Base-by-base conservation (phyloP, 2,329 filamentous ascomycete species). In the Alternaria conjuncta region DNA sequence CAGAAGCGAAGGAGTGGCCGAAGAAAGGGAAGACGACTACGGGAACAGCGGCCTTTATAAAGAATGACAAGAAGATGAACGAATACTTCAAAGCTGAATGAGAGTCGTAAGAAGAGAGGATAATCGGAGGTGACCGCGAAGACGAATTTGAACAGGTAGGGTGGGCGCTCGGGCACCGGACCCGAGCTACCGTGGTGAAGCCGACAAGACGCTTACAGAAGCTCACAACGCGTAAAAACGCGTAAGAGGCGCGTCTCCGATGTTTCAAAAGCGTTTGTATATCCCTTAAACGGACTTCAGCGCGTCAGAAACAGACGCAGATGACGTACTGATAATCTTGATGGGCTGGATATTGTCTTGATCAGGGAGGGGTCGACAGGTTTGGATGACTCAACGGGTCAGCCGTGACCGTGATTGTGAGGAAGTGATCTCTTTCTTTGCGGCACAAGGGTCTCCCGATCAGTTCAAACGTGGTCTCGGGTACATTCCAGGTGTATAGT, bases 141-240 rank as follows among this genome's bases (percentile, higher is more conserved):
- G 54, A 44, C 41, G 41, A 15, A 46, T 49, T 43, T 44, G 43
- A 53, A 18, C 21, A 45, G 20, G 43, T 23, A 46, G 41, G 36
- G 47, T 53, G 49, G 13, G 49, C 28, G 36, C 49, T 25, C 45
- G 41, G 53, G 26, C 54, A 46, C 23, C 11, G 36, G 51, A 59
- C 26, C 61, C 61, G 53, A 20, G 47, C 61, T 57, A 15, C 13
- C 41, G 57, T 51, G 61, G 61, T 64, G 61, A 64, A 61, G 51
- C 46, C 47, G 60, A 62, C 36, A 55, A 43, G 55, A 55, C 18
- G 43, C 28, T 15, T 43, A 30, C 20, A 44, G 3, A 41, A 46
- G 20, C 41, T 30, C 30, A n/a, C 28, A 41, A 41, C 49, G 18
- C 49, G 49, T 26, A 45, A 21, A 45, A 46, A 50, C 55, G 49